A percentile compares a stretch with the other conserved stretches of the same genome.
Conservation (phyloP, 768 basidiomycete species). For the Hygrocybe coccinea region DNA sequence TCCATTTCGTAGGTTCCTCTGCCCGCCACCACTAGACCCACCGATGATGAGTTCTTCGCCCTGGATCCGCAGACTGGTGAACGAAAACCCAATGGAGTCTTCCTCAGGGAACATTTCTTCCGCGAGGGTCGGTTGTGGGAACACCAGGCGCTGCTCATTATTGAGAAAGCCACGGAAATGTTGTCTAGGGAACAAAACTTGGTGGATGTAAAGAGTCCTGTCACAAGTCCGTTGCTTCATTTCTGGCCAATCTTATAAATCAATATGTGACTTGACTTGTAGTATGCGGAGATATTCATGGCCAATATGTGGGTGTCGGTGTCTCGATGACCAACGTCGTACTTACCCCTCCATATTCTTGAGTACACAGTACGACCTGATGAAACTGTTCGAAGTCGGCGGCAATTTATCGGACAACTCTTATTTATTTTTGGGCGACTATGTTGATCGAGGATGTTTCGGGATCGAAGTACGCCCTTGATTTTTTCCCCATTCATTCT, state of each 20-base stretch:
- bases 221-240: constrained; percentile 63
- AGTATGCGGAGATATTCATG: constrained; percentile 98
- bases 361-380: constrained; percentile 77
- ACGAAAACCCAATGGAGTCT: constrained; percentile 58
- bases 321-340: background rate
- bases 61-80: constrained; percentile 43
- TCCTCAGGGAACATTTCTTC: constrained; percentile 86
- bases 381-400: constrained; percentile 96
- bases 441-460: constrained; percentile 95
- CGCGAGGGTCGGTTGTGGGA: constrained; percentile 80
- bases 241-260: constrained; percentile 4
- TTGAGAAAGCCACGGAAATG: constrained; percentile 61
- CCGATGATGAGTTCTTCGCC: constrained; percentile 69
- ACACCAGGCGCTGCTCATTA: constrained; percentile 77
- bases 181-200: constrained; percentile 78
- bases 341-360: background rate
- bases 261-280: background rate
- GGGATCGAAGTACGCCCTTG: constrained; percentile 58
- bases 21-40: constrained; percentile 59
- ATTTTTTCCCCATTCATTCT: constrained; percentile 2
- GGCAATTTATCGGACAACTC: constrained; percentile 76
- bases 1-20: constrained; percentile 54
- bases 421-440: constrained; percentile 94
- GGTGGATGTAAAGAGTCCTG: constrained; percentile 80
- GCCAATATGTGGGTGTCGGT: constrained; percentile 71